Conservation (phyloP, 129 eudicot genomes). For the Dittrichia graveolens region DNA sequence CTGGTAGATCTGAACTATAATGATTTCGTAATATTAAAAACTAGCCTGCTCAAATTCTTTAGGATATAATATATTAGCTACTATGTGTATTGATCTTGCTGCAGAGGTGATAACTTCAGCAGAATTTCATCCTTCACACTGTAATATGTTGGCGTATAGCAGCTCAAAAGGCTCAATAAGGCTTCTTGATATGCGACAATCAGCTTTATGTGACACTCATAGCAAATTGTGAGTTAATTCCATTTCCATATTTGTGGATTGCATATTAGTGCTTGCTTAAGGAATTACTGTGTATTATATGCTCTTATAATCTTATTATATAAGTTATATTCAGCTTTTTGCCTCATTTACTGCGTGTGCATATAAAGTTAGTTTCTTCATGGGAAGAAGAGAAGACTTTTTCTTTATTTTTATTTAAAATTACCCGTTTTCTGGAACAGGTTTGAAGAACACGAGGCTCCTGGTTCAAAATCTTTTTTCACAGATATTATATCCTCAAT, state of each 20-base stretch:
- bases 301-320: no score
- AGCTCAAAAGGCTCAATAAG: conserved; percentile 97
- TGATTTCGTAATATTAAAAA: not conserved
- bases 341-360: not conserved
- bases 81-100: conserved; percentile 21
- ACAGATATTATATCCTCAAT: conserved; percentile 91
- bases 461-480: conserved; percentile 90
- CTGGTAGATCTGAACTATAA: conserved; percentile 50
- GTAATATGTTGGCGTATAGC: conserved; percentile 90
- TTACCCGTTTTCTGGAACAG: conserved; percentile 41
- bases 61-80: not conserved
- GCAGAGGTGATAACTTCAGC: conserved; percentile 99
- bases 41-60: not conserved
- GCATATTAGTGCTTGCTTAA: conserved; percentile 16
- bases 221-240: conserved; percentile 73
- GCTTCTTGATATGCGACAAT: conserved; percentile 88
- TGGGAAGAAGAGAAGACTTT: not conserved
- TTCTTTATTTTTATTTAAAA: not conserved
- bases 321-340: no score
- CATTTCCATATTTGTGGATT: not conserved
- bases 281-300: not conserved
- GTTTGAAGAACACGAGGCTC: conserved; percentile 81
- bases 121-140: conserved; percentile 92
- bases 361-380: conserved; percentile 9
- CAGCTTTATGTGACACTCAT: conserved; percentile 92